Conservation (phyloP, 495 filamentous ascomycete species). For the Niebla homalea region DNA sequence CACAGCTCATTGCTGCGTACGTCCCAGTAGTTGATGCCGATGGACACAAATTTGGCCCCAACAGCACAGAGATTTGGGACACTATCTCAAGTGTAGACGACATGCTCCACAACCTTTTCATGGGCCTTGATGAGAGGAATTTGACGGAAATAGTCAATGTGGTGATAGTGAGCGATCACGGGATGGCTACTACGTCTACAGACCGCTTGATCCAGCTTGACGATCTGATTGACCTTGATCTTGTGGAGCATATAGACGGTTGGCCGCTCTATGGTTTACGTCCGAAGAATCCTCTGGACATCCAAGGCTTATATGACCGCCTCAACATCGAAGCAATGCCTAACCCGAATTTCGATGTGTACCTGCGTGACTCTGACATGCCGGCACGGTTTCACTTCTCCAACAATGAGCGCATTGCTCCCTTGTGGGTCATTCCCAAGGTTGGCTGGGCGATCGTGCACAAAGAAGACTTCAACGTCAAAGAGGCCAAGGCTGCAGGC, state of each 20-base stretch:
- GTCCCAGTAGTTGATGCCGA: slow-evolving; percentile 80
- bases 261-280: slow-evolving; percentile 89
- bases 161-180: slow-evolving; percentile 96
- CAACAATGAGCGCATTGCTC: slow-evolving; percentile 37
- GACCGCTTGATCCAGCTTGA: slow-evolving; percentile 86
- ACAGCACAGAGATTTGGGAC: slow-evolving; percentile 72
- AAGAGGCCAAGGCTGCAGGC: slow-evolving; percentile 21
- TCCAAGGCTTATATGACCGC: slow-evolving; percentile 26
- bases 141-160: slow-evolving; percentile 84
- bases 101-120: slow-evolving; percentile 64
- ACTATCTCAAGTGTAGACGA: slow-evolving; percentile 65
- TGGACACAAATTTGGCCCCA: slow-evolving; percentile 81
- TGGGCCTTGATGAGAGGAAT: slow-evolving; percentile 66
- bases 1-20: slow-evolving; percentile 87
- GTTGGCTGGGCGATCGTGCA: slow-evolving; percentile 39
- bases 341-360: slow-evolving; percentile 56
- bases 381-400: slow-evolving; percentile 37
- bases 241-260: slow-evolving; percentile 76
- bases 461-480: slow-evolving; percentile 33
- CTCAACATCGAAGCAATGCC: slow-evolving; percentile 30
- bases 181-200: slow-evolving; percentile 85
- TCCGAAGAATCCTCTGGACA: slow-evolving; percentile 26
- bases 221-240: slow-evolving; percentile 60
- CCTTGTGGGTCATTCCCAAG: slow-evolving; percentile 40
- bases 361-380: slow-evolving; percentile 35